phyloP scores from a whole-genome alignment of 306 rosid species.

The Prunus davidiana region DNA sequence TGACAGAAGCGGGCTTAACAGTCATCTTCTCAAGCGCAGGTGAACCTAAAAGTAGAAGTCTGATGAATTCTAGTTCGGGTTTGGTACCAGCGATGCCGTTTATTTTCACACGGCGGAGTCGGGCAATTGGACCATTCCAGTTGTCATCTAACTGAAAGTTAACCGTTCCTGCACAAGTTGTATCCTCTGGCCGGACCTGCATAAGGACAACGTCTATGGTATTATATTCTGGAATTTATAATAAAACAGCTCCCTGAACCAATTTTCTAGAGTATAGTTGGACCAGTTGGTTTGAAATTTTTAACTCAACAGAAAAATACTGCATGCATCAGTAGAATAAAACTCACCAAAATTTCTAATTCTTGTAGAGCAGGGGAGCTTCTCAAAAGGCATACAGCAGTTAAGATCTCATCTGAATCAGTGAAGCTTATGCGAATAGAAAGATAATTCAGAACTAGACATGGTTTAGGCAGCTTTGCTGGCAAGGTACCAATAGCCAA shows the following conservation, averaged over 20 bases:
- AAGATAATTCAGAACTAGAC: slow-evolving; percentile 48
- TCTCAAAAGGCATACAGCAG: slow-evolving; percentile 49
- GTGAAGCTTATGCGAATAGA: slow-evolving; percentile 50
- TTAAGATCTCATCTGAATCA: slow-evolving; percentile 44
- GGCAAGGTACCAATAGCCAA: slow-evolving; percentile 48
- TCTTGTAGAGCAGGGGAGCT: slow-evolving; percentile 58
- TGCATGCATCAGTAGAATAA: background rate
- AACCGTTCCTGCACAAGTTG: background rate
- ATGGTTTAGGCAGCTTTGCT: slow-evolving; percentile 36
- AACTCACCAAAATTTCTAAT: slow-evolving; percentile 56
- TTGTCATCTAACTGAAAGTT: slow-evolving; percentile 26
- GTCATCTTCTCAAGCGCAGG: slow-evolving; percentile 54
- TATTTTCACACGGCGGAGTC: slow-evolving; percentile 42
- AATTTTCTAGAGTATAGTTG: background rate
- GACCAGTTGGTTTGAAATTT: background rate
- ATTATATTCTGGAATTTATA: background rate
- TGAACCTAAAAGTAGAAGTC: slow-evolving; percentile 41
- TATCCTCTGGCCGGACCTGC: slow-evolving; percentile 47
- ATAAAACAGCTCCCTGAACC: background rate
- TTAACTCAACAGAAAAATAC: background rate
- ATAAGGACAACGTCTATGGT: slow-evolving; percentile 1
- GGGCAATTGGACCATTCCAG: slow-evolving; percentile 26
- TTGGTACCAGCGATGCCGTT: slow-evolving; percentile 36
- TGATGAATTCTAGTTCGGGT: slow-evolving; percentile 52
- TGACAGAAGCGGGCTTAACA: slow-evolving; percentile 36